phyloP scores from a whole-genome alignment of 2,329 filamentous ascomycete species.

The Cytospora leucostoma region DNA sequence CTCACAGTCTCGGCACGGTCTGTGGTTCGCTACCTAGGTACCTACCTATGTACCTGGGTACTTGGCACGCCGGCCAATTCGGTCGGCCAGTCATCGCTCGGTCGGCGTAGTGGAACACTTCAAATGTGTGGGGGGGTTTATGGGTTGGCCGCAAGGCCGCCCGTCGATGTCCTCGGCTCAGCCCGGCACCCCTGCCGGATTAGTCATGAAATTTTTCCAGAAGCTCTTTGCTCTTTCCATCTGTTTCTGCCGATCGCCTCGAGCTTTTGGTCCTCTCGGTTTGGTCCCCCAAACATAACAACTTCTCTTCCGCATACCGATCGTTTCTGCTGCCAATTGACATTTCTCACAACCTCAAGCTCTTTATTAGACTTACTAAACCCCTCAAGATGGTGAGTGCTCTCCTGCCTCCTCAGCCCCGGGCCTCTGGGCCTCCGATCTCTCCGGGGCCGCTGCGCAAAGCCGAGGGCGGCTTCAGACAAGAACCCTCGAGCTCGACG shows the following conservation, averaged over 20 bases:
- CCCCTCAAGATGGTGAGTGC: slow-evolving; percentile 16
- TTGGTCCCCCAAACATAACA: background rate
- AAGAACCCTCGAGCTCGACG: background rate
- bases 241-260: slow-evolving; percentile 22
- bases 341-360: background rate
- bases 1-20: too few relatives aligned
- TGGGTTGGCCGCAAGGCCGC: background rate
- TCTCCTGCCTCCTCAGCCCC: background rate
- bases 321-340: slow-evolving; percentile 6
- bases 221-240: slow-evolving; percentile 19
- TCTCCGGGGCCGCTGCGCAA: background rate
- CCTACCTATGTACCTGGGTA: too few relatives aligned
- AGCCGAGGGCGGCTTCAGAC: background rate
- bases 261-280: slow-evolving; percentile 9
- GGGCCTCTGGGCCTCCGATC: too few relatives aligned
- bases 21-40: too few relatives aligned
- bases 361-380: background rate
- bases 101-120: slow-evolving; percentile 2
- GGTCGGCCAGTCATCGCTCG: slow-evolving; percentile 14
- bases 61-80: too few relatives aligned
- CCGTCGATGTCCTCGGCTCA: slow-evolving; percentile 9
- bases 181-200: slow-evolving; percentile 16
- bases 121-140: too few relatives aligned
- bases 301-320: slow-evolving; percentile 10
- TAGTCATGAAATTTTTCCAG: slow-evolving; percentile 28